Conservation (phyloP, 805 yeast species). For the Yamadazyma paraphyllophila region DNA sequence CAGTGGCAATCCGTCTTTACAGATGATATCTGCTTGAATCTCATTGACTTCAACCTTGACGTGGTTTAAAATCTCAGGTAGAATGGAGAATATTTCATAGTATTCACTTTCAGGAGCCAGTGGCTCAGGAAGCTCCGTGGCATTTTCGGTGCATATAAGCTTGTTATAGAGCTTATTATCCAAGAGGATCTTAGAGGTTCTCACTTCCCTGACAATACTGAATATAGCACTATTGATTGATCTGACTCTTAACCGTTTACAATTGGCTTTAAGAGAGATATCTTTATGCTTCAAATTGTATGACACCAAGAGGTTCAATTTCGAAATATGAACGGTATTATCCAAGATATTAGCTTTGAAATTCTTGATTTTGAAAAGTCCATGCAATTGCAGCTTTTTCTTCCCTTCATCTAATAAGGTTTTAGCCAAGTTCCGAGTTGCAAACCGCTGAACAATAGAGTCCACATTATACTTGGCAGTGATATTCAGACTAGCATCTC, state of each 20-base stretch:
- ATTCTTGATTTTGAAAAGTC: constrained; percentile 30
- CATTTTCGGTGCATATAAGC: neutral
- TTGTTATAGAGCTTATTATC: constrained; percentile 25
- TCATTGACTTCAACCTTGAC: constrained; percentile 25
- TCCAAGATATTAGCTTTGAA: constrained; percentile 30
- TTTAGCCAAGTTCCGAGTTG: constrained; percentile 18
- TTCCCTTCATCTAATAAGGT: neutral
- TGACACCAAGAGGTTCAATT: constrained; percentile 23
- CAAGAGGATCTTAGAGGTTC: constrained; percentile 26
- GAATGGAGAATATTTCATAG: constrained; percentile 28
- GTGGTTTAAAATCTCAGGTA: constrained; percentile 28
- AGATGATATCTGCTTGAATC: constrained; percentile 33
- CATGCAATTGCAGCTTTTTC: constrained; percentile 16
- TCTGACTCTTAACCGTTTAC: constrained; percentile 26
- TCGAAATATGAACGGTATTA: constrained; percentile 26
- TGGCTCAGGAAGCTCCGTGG: neutral
- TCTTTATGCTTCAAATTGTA: constrained; percentile 24
- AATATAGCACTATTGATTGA: constrained; percentile 40
- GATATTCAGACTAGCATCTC: constrained; percentile 29
- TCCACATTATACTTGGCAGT: constrained; percentile 21
- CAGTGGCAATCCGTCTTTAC: constrained; percentile 41
- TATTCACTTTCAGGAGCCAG: constrained; percentile 9
- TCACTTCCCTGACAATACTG: constrained; percentile 29
- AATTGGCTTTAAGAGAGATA: constrained; percentile 21
- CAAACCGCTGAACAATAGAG: constrained; percentile 25